phyloP scores from a whole-genome alignment of 768 basidiomycete species.

The Podaxis sp. region DNA sequence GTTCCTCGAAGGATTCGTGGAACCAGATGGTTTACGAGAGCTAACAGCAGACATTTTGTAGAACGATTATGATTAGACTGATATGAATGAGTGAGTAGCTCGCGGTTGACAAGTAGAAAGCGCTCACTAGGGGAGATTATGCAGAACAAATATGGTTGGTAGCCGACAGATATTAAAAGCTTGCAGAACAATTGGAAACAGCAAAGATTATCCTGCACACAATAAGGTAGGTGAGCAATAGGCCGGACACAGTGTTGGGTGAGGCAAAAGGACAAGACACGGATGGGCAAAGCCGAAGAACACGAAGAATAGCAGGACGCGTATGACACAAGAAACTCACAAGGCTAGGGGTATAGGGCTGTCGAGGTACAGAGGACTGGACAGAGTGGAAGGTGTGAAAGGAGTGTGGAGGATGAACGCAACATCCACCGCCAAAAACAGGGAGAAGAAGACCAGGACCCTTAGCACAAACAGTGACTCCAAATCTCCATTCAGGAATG shows the following conservation, averaged over 20 bases:
- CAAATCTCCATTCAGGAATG: slow-evolving; percentile 17
- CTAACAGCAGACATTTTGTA: slow-evolving; percentile 40
- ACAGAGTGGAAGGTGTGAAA: slow-evolving; percentile 29
- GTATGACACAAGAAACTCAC: slow-evolving; percentile 4
- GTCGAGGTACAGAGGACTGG: slow-evolving; percentile 25
- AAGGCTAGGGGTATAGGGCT: slow-evolving; percentile 13
- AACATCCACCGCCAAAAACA: slow-evolving; percentile 6
- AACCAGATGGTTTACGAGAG: slow-evolving; percentile 68
- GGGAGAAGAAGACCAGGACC: slow-evolving; percentile 18
- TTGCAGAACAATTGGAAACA: slow-evolving; percentile 3
- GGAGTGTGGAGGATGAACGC: slow-evolving; percentile 19
- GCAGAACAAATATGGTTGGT: slow-evolving; percentile 10
- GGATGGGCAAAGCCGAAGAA: not conserved
- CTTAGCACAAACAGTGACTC: slow-evolving; percentile 22
- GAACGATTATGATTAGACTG: slow-evolving; percentile 20
- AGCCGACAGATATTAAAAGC: not conserved
- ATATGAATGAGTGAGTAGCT: slow-evolving; percentile 24
- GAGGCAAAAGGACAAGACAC: not conserved
- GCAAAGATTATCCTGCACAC: slow-evolving; percentile 4
- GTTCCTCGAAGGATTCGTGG: slow-evolving; percentile 62
- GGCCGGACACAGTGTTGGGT: not conserved
- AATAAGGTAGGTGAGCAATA: not conserved
- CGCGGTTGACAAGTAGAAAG: slow-evolving; percentile 18
- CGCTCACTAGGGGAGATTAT: slow-evolving; percentile 4
- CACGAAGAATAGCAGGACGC: not conserved